phyloP scores from a whole-genome alignment of 2,329 filamentous ascomycete species.

The Aspergillus intermedius region DNA sequence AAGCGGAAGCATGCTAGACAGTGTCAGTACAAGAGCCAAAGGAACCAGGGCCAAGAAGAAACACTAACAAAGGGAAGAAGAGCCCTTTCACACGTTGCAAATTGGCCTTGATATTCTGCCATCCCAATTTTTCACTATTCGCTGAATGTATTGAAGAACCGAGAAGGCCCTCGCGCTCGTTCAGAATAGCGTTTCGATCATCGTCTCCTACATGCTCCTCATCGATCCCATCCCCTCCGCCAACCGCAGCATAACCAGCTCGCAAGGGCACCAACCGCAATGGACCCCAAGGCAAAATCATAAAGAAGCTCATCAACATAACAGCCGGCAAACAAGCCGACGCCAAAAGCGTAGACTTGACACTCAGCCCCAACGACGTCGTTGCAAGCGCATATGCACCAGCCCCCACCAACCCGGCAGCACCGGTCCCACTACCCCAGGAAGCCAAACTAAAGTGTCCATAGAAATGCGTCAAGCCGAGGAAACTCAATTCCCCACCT shows the following conservation, averaged over 20 bases:
- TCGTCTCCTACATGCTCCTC: constrained; percentile 28
- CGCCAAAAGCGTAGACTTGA: constrained; percentile 66
- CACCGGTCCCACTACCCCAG: constrained; percentile 90
- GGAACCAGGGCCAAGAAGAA: not conserved
- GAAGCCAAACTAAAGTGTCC: constrained; percentile 78
- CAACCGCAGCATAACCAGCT: constrained; percentile 51
- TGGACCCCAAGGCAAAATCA: constrained; percentile 64
- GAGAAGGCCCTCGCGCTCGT: constrained; percentile 27
- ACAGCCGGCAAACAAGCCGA: constrained; percentile 72
- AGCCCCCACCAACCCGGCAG: constrained; percentile 78
- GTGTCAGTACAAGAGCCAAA: constrained; percentile 7
- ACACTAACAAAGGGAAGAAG: constrained; percentile 62
- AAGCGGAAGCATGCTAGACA: constrained; percentile 70
- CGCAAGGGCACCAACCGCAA: constrained; percentile 45
- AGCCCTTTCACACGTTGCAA: constrained; percentile 62
- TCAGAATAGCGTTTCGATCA: constrained; percentile 11
- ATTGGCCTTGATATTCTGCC: constrained; percentile 42
- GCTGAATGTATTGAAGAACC: constrained; percentile 13
- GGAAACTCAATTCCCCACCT: constrained; percentile 81
- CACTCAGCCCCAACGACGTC: constrained; percentile 67
- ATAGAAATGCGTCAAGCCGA: constrained; percentile 89
- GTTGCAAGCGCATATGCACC: constrained; percentile 83
- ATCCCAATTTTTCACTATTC: constrained; percentile 13
- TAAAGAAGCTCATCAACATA: constrained; percentile 80
- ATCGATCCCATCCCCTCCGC: constrained; percentile 35